Evolutionary conservation across 805 yeast species (phyloP).

Genomic region (Tetrapisispora namnaoensis): DNA sequence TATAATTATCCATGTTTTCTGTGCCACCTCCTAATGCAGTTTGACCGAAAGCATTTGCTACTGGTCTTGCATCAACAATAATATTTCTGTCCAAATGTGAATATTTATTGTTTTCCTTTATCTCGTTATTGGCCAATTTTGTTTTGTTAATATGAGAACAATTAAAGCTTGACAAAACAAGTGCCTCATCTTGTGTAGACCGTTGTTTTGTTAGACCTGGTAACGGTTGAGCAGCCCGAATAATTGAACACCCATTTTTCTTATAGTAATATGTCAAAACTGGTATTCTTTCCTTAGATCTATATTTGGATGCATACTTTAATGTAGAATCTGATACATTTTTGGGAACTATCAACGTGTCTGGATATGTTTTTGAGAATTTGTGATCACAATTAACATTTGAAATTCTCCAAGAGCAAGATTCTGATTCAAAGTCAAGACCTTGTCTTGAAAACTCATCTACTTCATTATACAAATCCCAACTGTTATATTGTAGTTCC

Average conservation of each 20-base stretch:
- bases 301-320: constrained; percentile 70
- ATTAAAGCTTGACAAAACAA: constrained; percentile 66
- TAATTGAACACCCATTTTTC: constrained; percentile 63
- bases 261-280: constrained; percentile 67
- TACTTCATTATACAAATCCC: constrained; percentile 57
- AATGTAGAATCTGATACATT: constrained; percentile 72
- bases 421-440: constrained; percentile 25
- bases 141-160: constrained; percentile 29
- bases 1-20: constrained; percentile 82
- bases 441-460: constrained; percentile 73
- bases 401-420: constrained; percentile 60
- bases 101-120: background rate
- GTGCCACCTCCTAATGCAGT: constrained; percentile 98
- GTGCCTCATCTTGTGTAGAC: constrained; percentile 83
- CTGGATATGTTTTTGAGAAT: constrained; percentile 71
- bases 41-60: constrained; percentile 93
- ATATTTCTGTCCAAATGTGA: constrained; percentile 39
- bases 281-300: constrained; percentile 83
- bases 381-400: constrained; percentile 52
- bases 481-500: constrained; percentile 49
- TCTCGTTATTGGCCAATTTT: background rate
- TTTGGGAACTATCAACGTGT: constrained; percentile 57
- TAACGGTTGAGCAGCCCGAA: constrained; percentile 87
- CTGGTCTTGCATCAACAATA: constrained; percentile 84
- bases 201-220: constrained; percentile 83